phyloP scores from a whole-genome alignment of 208 protist genomes.

The Acanthamoeba quina region DNA sequence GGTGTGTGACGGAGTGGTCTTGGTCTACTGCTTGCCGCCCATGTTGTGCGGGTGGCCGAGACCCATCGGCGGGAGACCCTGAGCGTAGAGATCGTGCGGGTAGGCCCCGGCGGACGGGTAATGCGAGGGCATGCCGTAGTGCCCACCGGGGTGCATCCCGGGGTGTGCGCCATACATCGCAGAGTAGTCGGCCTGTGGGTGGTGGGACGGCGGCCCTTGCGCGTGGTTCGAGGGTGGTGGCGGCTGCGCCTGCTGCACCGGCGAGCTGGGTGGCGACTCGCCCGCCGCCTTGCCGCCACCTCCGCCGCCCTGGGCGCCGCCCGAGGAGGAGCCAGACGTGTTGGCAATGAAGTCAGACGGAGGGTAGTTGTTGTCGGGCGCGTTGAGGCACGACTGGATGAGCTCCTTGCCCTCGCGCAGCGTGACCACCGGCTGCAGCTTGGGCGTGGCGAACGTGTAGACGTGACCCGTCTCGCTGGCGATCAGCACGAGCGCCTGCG shows the following conservation, averaged over 20 bases:
- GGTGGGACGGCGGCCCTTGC: not conserved
- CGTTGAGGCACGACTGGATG: slow-evolving; percentile 91
- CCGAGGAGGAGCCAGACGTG: not conserved
- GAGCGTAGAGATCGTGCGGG: not conserved
- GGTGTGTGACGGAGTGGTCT: not conserved
- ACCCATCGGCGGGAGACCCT: not conserved
- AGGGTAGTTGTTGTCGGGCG: slow-evolving; percentile 84
- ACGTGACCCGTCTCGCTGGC: slow-evolving; percentile 92
- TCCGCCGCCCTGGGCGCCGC: not conserved
- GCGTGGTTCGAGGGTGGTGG: not conserved
- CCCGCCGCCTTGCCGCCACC: not conserved
- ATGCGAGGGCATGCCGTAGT: not conserved
- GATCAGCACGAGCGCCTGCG: slow-evolving; percentile 91
- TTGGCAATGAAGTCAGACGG: slow-evolving; percentile 64
- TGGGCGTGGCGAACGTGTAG: slow-evolving; percentile 93
- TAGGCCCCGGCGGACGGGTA: not conserved
- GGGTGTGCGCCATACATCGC: not conserved
- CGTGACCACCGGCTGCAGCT: slow-evolving; percentile 91
- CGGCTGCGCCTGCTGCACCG: not conserved
- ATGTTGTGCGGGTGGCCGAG: not conserved
- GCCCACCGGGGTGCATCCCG: not conserved
- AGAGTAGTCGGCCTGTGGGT: not conserved
- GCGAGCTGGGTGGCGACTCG: not conserved
- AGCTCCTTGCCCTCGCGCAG: slow-evolving; percentile 89
- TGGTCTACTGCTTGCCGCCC: not conserved